phyloP scores from a whole-genome alignment of 1,139 yeast genomes.

The Sugiyamaella sp. region DNA sequence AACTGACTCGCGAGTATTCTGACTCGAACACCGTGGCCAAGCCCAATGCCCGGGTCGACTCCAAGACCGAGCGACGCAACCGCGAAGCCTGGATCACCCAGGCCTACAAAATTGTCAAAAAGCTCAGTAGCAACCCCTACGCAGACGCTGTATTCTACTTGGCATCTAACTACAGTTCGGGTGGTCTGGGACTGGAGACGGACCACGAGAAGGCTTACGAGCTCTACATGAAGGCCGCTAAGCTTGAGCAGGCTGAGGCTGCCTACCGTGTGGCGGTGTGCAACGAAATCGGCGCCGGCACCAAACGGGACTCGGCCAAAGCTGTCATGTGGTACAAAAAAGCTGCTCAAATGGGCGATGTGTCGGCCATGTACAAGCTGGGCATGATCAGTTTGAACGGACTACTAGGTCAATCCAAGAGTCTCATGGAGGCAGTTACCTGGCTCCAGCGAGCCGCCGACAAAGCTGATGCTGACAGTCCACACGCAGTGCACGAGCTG shows the following conservation, averaged over 20 bases:
- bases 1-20: constrained; percentile 37
- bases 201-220: constrained; percentile 64
- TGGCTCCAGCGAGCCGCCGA: constrained; percentile 63
- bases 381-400: constrained; percentile 67
- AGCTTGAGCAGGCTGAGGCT: constrained; percentile 57
- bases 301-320: constrained; percentile 47
- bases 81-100: constrained; percentile 58
- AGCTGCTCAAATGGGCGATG: constrained; percentile 61
- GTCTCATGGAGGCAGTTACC: constrained; percentile 52
- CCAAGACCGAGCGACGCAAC: constrained; percentile 52
- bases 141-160: constrained; percentile 58
- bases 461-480: constrained; percentile 48
- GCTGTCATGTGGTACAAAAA: constrained; percentile 57
- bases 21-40: constrained; percentile 39
- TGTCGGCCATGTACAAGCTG: constrained; percentile 66
- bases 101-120: constrained; percentile 60
- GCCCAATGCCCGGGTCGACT: constrained; percentile 38
- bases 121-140: constrained; percentile 48
- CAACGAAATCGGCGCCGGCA: constrained; percentile 67
- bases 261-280: constrained; percentile 70
- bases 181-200: constrained; percentile 54
- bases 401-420: constrained; percentile 46
- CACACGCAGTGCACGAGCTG: constrained; percentile 64
- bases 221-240: constrained; percentile 59
- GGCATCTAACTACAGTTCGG: constrained; percentile 64